Evolutionary conservation across 2,329 filamentous ascomycete genomes (phyloP), one percentile per base, ranked within the genome.

Genomic region (Trichoderma pleuroti): DNA sequence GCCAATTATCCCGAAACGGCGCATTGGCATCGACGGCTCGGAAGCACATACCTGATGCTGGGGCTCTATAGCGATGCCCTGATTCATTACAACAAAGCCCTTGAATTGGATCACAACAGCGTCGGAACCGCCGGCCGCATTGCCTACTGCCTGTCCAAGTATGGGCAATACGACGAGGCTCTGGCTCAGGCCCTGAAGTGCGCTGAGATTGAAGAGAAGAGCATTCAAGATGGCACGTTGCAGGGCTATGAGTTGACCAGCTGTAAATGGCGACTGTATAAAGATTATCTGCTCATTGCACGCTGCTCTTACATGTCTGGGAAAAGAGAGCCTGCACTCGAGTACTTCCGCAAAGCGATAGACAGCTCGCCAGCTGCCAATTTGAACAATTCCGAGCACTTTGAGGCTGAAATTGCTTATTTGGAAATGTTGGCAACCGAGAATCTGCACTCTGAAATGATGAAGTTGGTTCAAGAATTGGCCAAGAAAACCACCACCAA

Each of bases 41-140:
- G 82, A 52, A 83, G 81, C 68, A 82, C 82, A 0, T 82, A 81
- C 21, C 72, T 83, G 36, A 79, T 76, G 7, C 75, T 80, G n/a
- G 78, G 76, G 8, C 76, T 81, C 71, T 76, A 82, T 60, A 76
- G 71, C 4, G 75, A 78, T 46, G 82, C 82, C 0, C 71, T 83
- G 5, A 71, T 72, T 3, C 78, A 82, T 46, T 83, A 82, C 26
- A 74, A 82, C 18, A 74, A 76, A 21, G 81, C 81, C 0, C 76
- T 83, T 5, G 75, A 76, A 24, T 74, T 80, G 2, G 81, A 83
- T n/a, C 72, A 75, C 14, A 79, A 81, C 72, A 82, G 78, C 42
- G 77, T 82, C 3, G 77, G 83, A 70, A 82, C 80, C 1, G 74
- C 73, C 2, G 82, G 82, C 0, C 79, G 82, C n/a, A 83, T 83